A percentile compares a stretch with the other conserved stretches of the same genome.
phyloP scores from a whole-genome alignment of 192 early-diverging fungal genomes.

The Coemansia sp. region DNA sequence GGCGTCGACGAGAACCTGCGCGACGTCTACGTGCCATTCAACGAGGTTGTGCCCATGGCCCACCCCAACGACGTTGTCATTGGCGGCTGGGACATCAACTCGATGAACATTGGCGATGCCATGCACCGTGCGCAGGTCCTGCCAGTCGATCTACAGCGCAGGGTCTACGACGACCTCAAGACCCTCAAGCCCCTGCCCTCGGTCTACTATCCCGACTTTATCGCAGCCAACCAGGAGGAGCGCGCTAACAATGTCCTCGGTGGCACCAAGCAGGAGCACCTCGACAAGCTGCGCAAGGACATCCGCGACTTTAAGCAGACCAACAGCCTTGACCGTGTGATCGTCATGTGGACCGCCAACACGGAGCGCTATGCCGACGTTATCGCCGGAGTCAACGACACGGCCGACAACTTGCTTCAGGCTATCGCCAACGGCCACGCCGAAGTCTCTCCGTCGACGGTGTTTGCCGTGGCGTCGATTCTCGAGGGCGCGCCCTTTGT shows the following conservation, averaged over 20 bases:
- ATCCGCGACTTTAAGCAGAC: conserved; percentile 92
- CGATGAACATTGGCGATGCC: conserved; percentile 78
- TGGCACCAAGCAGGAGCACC: conserved; percentile 82
- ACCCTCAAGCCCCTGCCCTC: conserved; percentile 85
- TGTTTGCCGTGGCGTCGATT: conserved; percentile 96
- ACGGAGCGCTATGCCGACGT: conserved; percentile 84
- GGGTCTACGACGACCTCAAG: conserved; percentile 78
- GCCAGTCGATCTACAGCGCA: conserved; percentile 94
- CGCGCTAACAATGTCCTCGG: conserved; percentile 94
- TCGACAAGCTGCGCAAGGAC: conserved; percentile 90
- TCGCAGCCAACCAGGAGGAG: conserved; percentile 97
- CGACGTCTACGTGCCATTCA: conserved; percentile 93
- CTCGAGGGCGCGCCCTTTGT: conserved; percentile 95
- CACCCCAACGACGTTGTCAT: conserved; percentile 96
- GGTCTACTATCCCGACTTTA: conserved; percentile 99
- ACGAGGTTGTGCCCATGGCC: conserved; percentile 91
- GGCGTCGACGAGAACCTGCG: conserved; percentile 78
- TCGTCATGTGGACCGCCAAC: conserved; percentile 99
- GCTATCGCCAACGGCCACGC: conserved; percentile 78
- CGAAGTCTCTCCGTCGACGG: conserved; percentile 92
- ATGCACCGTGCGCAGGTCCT: conserved; percentile 96
- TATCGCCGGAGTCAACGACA: conserved; percentile 93
- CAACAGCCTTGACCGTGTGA: conserved; percentile 87
- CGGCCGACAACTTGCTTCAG: conserved; percentile 85
- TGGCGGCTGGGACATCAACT: conserved; percentile 98